phyloP scores from a whole-genome alignment of 2,329 filamentous ascomycete species.

The Fusarium hainanense region DNA sequence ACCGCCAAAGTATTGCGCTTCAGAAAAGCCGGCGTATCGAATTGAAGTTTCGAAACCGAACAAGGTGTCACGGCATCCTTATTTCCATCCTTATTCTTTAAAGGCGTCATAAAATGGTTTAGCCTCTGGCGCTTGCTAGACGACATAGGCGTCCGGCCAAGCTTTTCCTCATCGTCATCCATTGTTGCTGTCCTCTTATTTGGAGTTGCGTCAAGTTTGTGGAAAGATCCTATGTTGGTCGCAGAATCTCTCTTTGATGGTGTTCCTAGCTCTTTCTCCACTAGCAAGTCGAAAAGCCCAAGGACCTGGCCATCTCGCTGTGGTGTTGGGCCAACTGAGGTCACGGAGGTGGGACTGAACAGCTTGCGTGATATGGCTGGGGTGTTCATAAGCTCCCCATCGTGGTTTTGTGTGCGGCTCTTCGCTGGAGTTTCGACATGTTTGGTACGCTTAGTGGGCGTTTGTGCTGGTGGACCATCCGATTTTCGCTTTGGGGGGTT shows the following conservation, averaged over 20 bases:
- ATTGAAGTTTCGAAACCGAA: slow-evolving; percentile 66
- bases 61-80: slow-evolving; percentile 57
- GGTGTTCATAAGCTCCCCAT: slow-evolving; percentile 62
- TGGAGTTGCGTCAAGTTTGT: slow-evolving; percentile 56
- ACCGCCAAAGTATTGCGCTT: slow-evolving; percentile 59
- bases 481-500: slow-evolving; percentile 56
- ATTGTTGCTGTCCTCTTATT: slow-evolving; percentile 55
- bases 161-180: slow-evolving; percentile 47
- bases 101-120: slow-evolving; percentile 73
- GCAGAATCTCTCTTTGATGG: slow-evolving; percentile 57
- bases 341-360: slow-evolving; percentile 69
- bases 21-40: slow-evolving; percentile 80
- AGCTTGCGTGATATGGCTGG: slow-evolving; percentile 68
- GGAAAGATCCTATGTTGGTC: slow-evolving; percentile 36
- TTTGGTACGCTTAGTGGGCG: slow-evolving; percentile 64
- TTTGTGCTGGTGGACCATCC: slow-evolving; percentile 52
- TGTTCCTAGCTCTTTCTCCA: slow-evolving; percentile 61
- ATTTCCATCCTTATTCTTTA: slow-evolving; percentile 60
- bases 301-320: slow-evolving; percentile 82
- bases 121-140: slow-evolving; percentile 70
- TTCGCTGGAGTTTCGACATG: slow-evolving; percentile 62
- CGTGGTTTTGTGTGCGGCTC: slow-evolving; percentile 45
- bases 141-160: slow-evolving; percentile 64
- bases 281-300: slow-evolving; percentile 79
- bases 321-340: slow-evolving; percentile 79